These are phyloP conservation scores for Acanthamoeba royreba DNA, from an alignment of 208 protist genomes.

Conservation along the genomic window DNA sequence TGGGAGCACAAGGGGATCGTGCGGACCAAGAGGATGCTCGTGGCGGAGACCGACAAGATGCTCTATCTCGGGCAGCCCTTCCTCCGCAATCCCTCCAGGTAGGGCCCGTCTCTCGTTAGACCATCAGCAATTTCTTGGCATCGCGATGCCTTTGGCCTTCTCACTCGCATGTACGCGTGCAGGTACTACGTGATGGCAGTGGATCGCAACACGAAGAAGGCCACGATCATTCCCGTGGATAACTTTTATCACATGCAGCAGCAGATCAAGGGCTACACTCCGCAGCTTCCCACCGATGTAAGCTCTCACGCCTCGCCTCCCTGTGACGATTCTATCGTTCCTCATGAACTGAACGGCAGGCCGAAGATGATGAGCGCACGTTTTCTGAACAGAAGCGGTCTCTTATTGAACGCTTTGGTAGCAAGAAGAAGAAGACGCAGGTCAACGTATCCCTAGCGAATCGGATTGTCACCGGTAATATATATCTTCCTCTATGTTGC, in stretches of 20 bases:
- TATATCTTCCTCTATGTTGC: neutral
- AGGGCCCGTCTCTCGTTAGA: neutral
- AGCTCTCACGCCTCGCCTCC: neutral
- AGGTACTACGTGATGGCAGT: neutral
- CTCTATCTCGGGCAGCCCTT: neutral
- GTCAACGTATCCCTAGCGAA: neutral
- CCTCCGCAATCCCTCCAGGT: neutral
- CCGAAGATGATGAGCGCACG: neutral
- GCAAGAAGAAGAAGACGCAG: slow-evolving; percentile 7
- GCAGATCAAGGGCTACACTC: slow-evolving; percentile 14
- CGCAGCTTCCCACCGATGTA: neutral
- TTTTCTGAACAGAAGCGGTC: neutral
- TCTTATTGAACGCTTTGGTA: neutral
- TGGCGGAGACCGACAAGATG: slow-evolving; percentile 15
- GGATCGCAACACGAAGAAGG: neutral
- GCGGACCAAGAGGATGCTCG: neutral
- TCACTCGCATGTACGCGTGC: neutral
- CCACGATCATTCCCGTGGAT: neutral
- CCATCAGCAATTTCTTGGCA: neutral
- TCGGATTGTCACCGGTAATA: neutral
- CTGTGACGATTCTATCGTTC: neutral
- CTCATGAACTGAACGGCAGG: neutral
- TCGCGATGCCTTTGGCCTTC: neutral
- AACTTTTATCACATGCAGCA: slow-evolving; percentile 18
- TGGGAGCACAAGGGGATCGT: neutral